Evolutionary conservation across 2,329 filamentous ascomycete genomes (phyloP).

Genomic region (Zymoseptoria ardabiliae): DNA sequence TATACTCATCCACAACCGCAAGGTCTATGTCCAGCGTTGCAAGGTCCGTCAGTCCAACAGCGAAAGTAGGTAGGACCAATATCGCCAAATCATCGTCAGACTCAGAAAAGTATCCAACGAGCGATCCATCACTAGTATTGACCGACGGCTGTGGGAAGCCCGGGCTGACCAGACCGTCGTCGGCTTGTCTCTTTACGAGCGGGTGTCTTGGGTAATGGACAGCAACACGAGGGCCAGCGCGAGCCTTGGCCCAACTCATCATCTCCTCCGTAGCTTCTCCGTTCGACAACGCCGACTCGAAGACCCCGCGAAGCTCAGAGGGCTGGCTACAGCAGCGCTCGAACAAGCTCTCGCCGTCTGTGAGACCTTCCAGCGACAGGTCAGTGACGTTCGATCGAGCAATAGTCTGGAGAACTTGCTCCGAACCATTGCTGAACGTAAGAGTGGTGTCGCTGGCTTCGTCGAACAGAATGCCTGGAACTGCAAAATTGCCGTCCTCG

Average conservation of each 20-base stretch:
- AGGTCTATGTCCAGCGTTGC: not conserved
- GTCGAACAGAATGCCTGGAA: not conserved
- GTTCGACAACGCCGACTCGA: not conserved
- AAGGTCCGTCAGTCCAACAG: not conserved
- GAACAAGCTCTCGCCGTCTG: conserved; percentile 36
- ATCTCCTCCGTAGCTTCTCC: not conserved
- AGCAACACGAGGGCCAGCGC: not conserved
- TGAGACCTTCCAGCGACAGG: conserved; percentile 26
- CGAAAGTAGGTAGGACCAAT: conserved; percentile 39
- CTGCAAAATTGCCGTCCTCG: not conserved
- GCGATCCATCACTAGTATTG: conserved; percentile 18
- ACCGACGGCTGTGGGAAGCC: conserved; percentile 2
- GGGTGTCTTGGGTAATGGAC: not conserved
- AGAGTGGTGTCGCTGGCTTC: conserved; percentile 1
- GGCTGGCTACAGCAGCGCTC: conserved; percentile 29
- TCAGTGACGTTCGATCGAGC: not conserved
- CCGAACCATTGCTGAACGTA: not conserved
- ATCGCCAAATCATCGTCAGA: conserved; percentile 40
- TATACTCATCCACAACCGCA: conserved; percentile 26
- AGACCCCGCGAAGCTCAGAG: not conserved
- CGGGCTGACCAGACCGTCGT: no score
- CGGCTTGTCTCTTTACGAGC: conserved; percentile 10
- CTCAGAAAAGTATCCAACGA: conserved; percentile 40
- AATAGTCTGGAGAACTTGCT: not conserved
- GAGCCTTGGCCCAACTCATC: not conserved